phyloP scores from a whole-genome alignment of 345 rosid species.

The Draba incana region DNA sequence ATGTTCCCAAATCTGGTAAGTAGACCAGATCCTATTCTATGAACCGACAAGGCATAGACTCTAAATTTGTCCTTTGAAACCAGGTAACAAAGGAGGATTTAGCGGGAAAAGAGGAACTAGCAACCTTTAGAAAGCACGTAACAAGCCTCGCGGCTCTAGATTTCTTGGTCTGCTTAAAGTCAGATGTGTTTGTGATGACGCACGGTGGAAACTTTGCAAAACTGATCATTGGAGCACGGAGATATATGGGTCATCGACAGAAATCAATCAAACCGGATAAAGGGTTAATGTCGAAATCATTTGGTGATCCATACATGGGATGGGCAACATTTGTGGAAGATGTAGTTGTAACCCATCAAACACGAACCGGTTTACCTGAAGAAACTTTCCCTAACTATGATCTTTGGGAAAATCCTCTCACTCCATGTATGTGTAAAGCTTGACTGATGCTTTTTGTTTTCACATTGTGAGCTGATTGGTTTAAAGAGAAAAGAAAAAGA shows the following conservation, averaged over 20 bases:
- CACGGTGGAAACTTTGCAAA: slow-evolving; percentile 99
- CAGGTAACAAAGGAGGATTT: slow-evolving; percentile 99
- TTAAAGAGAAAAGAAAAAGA: not conserved
- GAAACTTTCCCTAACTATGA: slow-evolving; percentile 99
- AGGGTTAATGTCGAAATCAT: slow-evolving; percentile 97
- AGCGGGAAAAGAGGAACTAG: slow-evolving; percentile 75
- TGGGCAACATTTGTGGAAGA: slow-evolving; percentile 99
- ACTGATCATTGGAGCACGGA: slow-evolving; percentile 91
- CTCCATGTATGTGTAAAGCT: slow-evolving; percentile 99
- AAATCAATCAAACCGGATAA: slow-evolving; percentile 98
- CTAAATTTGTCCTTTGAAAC: slow-evolving; percentile 6
- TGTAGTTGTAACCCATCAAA: slow-evolving; percentile 90
- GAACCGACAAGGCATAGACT: not conserved
- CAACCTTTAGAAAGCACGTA: slow-evolving; percentile 88
- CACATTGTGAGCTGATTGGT: slow-evolving; percentile 23
- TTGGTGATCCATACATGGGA: slow-evolving; percentile 98
- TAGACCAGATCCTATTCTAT: not conserved
- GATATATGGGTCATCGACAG: slow-evolving; percentile 94
- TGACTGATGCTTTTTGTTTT: slow-evolving; percentile 49
- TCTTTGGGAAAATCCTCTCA: slow-evolving; percentile 99
- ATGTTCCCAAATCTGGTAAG: slow-evolving; percentile 96
- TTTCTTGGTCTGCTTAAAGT: slow-evolving; percentile 92
- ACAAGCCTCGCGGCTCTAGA: slow-evolving; percentile 99
- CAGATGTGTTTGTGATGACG: slow-evolving; percentile 99
- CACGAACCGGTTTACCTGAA: slow-evolving; percentile 95